Conservation (phyloP, 768 basidiomycete genomes). For the Boletus reticulatus region DNA sequence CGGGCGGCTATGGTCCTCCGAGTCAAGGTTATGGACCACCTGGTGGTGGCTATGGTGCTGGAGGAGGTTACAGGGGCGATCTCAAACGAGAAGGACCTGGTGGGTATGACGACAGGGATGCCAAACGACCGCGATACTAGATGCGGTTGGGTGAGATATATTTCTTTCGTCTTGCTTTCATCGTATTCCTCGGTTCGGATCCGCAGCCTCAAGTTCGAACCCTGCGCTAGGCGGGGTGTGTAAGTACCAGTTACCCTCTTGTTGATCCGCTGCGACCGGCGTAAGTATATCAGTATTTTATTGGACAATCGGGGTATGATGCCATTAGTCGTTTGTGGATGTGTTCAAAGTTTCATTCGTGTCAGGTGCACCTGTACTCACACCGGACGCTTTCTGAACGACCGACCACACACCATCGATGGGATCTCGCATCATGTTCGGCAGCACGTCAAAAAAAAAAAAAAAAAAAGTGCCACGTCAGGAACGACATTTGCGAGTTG, state of each 20-base stretch:
- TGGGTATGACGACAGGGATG: constrained; percentile 79
- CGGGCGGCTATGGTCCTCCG: constrained; percentile 43
- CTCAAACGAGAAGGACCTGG: constrained; percentile 75
- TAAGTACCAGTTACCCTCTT: constrained; percentile 31
- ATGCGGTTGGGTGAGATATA: constrained; percentile 35
- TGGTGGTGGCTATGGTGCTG: constrained; percentile 43
- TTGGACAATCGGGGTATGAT: constrained; percentile 8
- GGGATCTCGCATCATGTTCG: constrained; percentile 18
- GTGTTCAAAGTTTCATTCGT: neutral
- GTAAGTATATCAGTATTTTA: constrained; percentile 39
- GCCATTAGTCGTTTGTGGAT: neutral
- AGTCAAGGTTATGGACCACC: constrained; percentile 42
- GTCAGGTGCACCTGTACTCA: neutral
- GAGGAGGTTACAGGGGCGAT: constrained; percentile 61
- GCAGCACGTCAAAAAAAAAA: constrained; percentile 17
- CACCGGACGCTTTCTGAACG: neutral
- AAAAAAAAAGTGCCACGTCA: constrained; percentile 20
- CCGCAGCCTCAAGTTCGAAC: constrained; percentile 23
- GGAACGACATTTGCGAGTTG: constrained; percentile 8
- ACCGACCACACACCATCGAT: neutral
- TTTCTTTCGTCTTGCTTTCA: constrained; percentile 26
- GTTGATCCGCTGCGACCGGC: constrained; percentile 28
- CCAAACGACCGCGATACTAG: constrained; percentile 82
- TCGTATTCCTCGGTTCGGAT: constrained; percentile 19
- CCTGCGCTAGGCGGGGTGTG: constrained; percentile 34